Base-by-base conservation (phyloP, 2,329 filamentous ascomycete species). In the Endoconidiophora laricicola region DNA sequence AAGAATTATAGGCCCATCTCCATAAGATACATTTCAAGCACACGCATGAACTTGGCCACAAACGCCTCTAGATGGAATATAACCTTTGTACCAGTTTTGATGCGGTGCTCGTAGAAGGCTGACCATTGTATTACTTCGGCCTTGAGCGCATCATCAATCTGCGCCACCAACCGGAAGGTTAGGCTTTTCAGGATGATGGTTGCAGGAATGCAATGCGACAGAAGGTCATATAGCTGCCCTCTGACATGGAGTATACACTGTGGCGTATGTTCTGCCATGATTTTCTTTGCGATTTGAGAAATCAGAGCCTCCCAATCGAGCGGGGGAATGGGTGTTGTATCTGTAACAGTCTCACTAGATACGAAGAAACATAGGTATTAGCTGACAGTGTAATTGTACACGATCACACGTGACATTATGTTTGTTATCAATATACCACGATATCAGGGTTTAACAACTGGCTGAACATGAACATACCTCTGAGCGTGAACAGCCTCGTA, bases 41-140 rank as follows among this genome's bases (percentile, higher is more conserved):
- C 78, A 58, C 90, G 78, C 90, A 98, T 96, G 63, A 96, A 94
- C 69, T 95, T 96, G 52, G 90, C 90, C 52, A 98, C 91, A 65
- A 98, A 98, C 3, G 91, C 91, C 66, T 98, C 93, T 3, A 98
- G 70, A 61, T 98, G 93, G 66, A 98, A 98, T 55, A 98, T 96
- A 52, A 94, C 84, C 72, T 98, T 98, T 53, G 76, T 87, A 47
- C 91, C 91, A 58, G 83, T 83, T 62, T 85, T 85, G 66, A 96
- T 85, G 54, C 91, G 77, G 64, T 98, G 91, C 65, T 98, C 93
- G 64, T 94, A 98, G 60, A 95, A 96, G 0, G 91, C 88, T 3
- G 86, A 85, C 91, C 91, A 98, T 61, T 83, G 86, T 57, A 98
- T 83, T 3, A 98, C 82, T 52, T 98, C 90, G 2, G 83, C 78